Conservation (phyloP, 116 monocot species). For the Posidonia oceanica region DNA sequence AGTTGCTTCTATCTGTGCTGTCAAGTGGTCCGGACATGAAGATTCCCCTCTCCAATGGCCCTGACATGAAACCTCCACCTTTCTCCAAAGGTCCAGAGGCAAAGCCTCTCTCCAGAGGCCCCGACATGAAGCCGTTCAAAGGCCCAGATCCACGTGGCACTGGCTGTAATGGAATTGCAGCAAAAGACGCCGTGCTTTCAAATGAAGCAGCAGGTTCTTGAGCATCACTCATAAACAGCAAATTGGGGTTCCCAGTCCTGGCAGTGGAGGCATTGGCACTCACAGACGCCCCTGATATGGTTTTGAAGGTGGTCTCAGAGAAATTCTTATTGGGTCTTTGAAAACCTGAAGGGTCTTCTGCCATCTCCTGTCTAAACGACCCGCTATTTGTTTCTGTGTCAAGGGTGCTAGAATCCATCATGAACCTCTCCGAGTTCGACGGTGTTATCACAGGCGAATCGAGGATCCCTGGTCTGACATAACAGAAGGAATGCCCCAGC, state of each 20-base stretch:
- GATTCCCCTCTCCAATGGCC: slow-evolving; percentile 51
- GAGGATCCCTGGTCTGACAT: slow-evolving; percentile 60
- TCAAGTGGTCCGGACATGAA: slow-evolving; percentile 87
- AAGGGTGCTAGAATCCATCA: slow-evolving; percentile 65
- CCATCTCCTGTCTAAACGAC: slow-evolving; percentile 60
- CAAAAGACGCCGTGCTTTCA: slow-evolving; percentile 90
- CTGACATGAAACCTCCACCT: slow-evolving; percentile 53
- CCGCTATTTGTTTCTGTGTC: slow-evolving; percentile 74
- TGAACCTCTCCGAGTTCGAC: slow-evolving; percentile 86
- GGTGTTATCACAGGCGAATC: slow-evolving; percentile 90
- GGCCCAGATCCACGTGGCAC: slow-evolving; percentile 85
- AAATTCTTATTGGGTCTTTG: slow-evolving; percentile 34
- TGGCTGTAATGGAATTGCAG: slow-evolving; percentile 91
- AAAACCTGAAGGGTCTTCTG: slow-evolving; percentile 31
- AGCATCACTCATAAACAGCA: slow-evolving; percentile 29
- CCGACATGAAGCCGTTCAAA: slow-evolving; percentile 87
- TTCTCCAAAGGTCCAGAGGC: slow-evolving; percentile 79
- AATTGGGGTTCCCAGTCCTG: slow-evolving; percentile 49
- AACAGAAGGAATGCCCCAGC: slow-evolving; percentile 96
- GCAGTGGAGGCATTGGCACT: slow-evolving; percentile 90
- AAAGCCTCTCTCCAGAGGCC: slow-evolving; percentile 88
- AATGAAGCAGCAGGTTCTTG: slow-evolving; percentile 88
- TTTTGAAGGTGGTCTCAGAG: slow-evolving; percentile 75
- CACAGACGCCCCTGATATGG: slow-evolving; percentile 96
- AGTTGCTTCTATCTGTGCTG: slow-evolving; percentile 43